Percentiles rank a stretch among this genome's conserved stretches.
Conservation (phyloP, 2,329 filamentous ascomycete species). For the Phaeosphaeria sp. region DNA sequence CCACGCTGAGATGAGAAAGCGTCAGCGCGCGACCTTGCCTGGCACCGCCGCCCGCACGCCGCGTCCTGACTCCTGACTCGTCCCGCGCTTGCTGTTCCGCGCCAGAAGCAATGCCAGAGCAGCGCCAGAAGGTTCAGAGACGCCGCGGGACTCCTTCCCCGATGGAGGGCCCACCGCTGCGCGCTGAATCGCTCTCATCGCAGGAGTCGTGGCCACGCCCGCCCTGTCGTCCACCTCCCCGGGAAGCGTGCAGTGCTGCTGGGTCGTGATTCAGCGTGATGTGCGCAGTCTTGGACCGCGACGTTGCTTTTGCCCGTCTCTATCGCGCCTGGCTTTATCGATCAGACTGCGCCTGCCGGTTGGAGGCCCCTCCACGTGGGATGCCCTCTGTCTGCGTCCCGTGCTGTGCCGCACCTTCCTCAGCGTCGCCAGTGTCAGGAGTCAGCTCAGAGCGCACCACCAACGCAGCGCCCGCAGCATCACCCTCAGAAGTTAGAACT, state of each 20-base stretch:
- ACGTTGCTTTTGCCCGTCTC: conserved; percentile 31
- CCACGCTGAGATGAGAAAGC: conserved; percentile 37
- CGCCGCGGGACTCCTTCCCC: conserved; percentile 42
- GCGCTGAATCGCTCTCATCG: conserved; percentile 22
- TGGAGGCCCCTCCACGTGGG: conserved; percentile 36
- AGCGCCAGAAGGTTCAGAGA: conserved; percentile 23
- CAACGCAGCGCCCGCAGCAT: no score
- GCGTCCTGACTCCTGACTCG: conserved; percentile 26
- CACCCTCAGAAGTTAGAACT: no score
- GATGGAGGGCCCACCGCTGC: conserved; percentile 33
- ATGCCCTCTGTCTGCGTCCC: not conserved
- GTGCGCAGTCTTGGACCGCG: not conserved
- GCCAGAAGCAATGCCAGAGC: conserved; percentile 39
- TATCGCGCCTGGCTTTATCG: not conserved
- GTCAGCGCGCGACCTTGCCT: conserved; percentile 26
- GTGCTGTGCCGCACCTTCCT: conserved; percentile 9
- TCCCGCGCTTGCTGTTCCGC: conserved; percentile 30
- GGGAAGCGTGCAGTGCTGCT: conserved; percentile 23
- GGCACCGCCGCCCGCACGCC: conserved; percentile 15
- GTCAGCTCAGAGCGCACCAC: not conserved
- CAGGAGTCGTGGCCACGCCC: conserved; percentile 15
- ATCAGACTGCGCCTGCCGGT: not conserved
- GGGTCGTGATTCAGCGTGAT: conserved; percentile 1
- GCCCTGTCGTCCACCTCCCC: conserved; percentile 36
- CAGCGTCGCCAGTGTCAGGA: not conserved